Base-by-base conservation (phyloP, 2,329 filamentous ascomycete species). In the Ophiostoma himal-ulmi region DNA sequence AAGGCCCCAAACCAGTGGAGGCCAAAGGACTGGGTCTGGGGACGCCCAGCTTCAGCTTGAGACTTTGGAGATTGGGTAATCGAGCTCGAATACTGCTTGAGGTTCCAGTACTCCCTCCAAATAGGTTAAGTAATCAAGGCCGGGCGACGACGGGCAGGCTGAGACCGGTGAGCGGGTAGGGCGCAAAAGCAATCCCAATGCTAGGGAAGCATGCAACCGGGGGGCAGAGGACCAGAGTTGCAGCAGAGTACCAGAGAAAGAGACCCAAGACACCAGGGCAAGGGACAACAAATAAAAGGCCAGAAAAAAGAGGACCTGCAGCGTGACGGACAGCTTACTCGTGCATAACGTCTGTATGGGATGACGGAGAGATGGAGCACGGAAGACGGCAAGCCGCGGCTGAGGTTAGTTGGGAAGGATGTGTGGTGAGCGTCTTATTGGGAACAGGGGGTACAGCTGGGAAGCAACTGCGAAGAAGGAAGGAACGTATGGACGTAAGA, bases 91-190 rank as follows among this genome's bases (percentile, higher is more conserved):
- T 30, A 3, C 1, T 30, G 30, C 30, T 30, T 30, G 30, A 30
- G 30, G 4, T 30, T 26, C 13, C 14, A 30, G 14, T 36, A 30
- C 22, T 57, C 30, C 30, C n/a, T 62, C 30, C 52, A 13, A 13
- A 17, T 48, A 17, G 17, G 44, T 22, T 57, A 22, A 57, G 52
- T 57, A 57, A 57, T 57, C 52, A 57, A 57, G 52, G 52, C 52
- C n/a, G 52, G 52, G 52, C 17, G 10, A 57, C 52, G 26, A 57
- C 52, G n/a, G 52, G 11, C n/a, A 26, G 52, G n/a, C 8, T 4
- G 52, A 57, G 52, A 57, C 52, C 52, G 52, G 52, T 57, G 52
- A 57, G 52, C 52, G 52, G 52, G 52, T 57, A 57, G 52, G 52
- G 52, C 52, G 52, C 52, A 57, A 57, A 1, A 26, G 3, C 44